Evolutionary conservation across 73 alveolate species (phyloP), one percentile per base, ranked within the genome.

Genomic region (Paramecium bursaria): DNA sequence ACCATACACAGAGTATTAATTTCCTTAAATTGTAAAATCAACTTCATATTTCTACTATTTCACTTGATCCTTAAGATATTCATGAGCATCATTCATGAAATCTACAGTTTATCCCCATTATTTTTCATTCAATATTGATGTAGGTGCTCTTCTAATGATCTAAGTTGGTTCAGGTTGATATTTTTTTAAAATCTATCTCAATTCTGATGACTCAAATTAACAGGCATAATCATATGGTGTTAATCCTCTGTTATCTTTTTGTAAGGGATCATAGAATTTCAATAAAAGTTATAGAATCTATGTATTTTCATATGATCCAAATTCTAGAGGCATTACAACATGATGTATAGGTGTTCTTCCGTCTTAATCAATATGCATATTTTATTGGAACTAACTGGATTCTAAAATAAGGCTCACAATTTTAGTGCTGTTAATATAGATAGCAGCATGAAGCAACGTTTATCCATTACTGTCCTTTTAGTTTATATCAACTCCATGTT

Each of bases 231-330:
- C 91, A 30, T 86, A 61, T 2, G 98, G 94, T 5, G 96, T 91
- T 42, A 57, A 51, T 77, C 92, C 88, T 0, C 60, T 49, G 21
- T 50, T 46, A 74, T 95, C 98, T 74, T 50, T 79, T 14, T 90
- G 87, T 26, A 48, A 67, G 48, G 88, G 49, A 51, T 90, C 76
- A 55, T 87, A 93, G 1, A 76, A 50, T 9, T 90, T 85, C 44
- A 75, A 51, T 51, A 96, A 85, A 74, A 80, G 87, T 60, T 88
- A 86, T 48, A 96, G 85, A 85, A 96, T 88, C 49, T 92, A 91
- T 9, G 67, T 57, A 75, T 96, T 96, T 87, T 96, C 99, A 91
- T 82, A 96, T 48, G 98, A 92, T 31, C 98, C 99, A 77, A 85
- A 94, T 44, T 88, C 88, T 33, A 91, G 86, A 9, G 97, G 95